phyloP scores from a whole-genome alignment of 805 yeast species.

The Komagataella pastoris region DNA sequence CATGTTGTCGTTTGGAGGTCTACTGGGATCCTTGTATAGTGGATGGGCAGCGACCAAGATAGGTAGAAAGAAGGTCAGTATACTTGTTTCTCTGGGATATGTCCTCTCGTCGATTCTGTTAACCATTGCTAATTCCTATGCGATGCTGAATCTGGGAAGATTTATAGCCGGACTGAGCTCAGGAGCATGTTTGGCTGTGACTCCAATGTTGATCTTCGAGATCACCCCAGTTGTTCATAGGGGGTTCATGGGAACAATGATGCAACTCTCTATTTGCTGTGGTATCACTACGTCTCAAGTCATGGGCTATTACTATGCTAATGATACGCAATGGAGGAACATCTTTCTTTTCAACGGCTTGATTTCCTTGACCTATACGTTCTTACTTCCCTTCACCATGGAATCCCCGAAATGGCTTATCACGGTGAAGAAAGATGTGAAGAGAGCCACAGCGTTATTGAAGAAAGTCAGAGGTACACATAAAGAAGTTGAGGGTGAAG shows the following conservation, averaged over 20 bases:
- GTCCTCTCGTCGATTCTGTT: conserved; percentile 17
- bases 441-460: conserved; percentile 17
- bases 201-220: conserved; percentile 27
- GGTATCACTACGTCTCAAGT: conserved; percentile 24
- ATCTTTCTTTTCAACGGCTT: conserved; percentile 15
- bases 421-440: conserved; percentile 16
- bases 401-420: conserved; percentile 31
- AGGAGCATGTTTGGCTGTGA: conserved; percentile 24
- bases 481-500: conserved; percentile 3
- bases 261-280: conserved; percentile 23
- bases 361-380: conserved; percentile 16
- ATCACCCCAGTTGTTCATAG: conserved; percentile 24
- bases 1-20: conserved; percentile 64
- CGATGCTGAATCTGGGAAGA: conserved; percentile 18
- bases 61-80: conserved; percentile 39
- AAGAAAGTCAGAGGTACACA: conserved; percentile 3
- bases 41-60: conserved; percentile 45
- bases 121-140: conserved; percentile 12
- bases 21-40: conserved; percentile 50
- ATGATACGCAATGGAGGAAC: conserved; percentile 23
- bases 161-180: conserved; percentile 24
- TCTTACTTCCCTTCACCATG: conserved; percentile 19
- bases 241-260: conserved; percentile 25
- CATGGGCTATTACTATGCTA: conserved; percentile 19
- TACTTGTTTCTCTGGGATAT: conserved; percentile 11